Conservation (phyloP, 2,329 filamentous ascomycete species). For the Scedosporium minutisporum region DNA sequence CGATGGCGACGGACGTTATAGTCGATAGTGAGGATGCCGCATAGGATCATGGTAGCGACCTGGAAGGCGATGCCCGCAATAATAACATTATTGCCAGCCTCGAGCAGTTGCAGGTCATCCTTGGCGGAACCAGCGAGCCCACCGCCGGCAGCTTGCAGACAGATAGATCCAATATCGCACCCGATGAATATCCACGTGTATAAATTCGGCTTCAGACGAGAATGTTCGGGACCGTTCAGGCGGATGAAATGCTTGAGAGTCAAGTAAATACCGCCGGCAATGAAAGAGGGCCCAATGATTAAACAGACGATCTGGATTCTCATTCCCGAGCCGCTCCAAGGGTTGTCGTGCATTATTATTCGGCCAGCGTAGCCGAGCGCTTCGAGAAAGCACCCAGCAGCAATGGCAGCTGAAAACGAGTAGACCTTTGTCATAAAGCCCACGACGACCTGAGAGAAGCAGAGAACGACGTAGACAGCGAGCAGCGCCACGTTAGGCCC, state of each 20-base stretch:
- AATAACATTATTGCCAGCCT: conserved; percentile 52
- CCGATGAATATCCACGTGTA: conserved; percentile 42
- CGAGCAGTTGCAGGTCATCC: conserved; percentile 32
- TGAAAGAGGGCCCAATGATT: conserved; percentile 55
- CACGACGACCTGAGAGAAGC: conserved; percentile 16
- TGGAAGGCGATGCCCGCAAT: conserved; percentile 54
- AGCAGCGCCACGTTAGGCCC: conserved; percentile 42
- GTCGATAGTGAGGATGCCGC: conserved; percentile 39
- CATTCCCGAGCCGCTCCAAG: conserved; percentile 37
- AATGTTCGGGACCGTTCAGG: conserved; percentile 37
- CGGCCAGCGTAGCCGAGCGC: conserved; percentile 51
- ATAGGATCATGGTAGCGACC: conserved; percentile 45
- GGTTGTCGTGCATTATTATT: conserved; percentile 43
- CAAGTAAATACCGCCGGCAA: conserved; percentile 55
- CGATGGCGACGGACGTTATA: neutral
- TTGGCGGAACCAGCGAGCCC: conserved; percentile 31
- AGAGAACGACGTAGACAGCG: conserved; percentile 36
- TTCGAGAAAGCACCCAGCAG: conserved; percentile 40
- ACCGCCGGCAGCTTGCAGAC: conserved; percentile 42
- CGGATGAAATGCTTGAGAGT: conserved; percentile 42
- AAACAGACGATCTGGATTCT: conserved; percentile 50
- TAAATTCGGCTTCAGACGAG: conserved; percentile 33
- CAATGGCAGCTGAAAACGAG: neutral
- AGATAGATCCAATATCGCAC: conserved; percentile 39
- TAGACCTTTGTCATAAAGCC: conserved; percentile 2